phyloP scores from a whole-genome alignment of 148 eudicot genomes.

The Amaranthus hypochondriacus region DNA sequence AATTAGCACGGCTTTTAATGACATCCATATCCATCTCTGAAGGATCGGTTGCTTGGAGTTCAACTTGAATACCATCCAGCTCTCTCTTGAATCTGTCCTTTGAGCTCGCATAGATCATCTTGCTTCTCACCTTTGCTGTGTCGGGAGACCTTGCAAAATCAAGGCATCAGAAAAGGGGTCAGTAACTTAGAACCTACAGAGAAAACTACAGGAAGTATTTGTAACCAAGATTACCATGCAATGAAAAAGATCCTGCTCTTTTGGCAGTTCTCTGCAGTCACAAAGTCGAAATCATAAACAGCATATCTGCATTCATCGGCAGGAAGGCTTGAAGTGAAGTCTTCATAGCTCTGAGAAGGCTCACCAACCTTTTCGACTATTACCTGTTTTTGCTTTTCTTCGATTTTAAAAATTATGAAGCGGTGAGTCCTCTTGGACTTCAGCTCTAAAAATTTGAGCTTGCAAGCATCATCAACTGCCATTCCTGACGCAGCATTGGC shows the following conservation, averaged over 20 bases:
- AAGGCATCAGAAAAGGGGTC: too few relatives aligned
- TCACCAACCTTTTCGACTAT: constrained; percentile 79
- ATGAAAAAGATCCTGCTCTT: constrained; percentile 87
- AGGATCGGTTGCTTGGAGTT: constrained; percentile 87
- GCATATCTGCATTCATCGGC: constrained; percentile 78
- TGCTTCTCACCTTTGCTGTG: constrained; percentile 69
- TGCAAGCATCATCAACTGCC: constrained; percentile 86
- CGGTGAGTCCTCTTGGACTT: constrained; percentile 74
- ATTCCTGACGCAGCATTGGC: constrained; percentile 82
- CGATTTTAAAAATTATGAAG: constrained; percentile 70
- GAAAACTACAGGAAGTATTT: neutral
- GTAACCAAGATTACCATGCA: constrained; percentile 53
- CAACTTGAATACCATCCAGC: constrained; percentile 60
- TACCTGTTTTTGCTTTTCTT: constrained; percentile 72
- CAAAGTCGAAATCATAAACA: constrained; percentile 70
- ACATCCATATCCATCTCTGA: constrained; percentile 83
- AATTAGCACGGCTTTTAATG: constrained; percentile 58
- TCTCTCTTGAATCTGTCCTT: too few relatives aligned
- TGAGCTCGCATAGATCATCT: constrained; percentile 58
- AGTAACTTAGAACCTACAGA: neutral
- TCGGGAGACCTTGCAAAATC: constrained; percentile 58
- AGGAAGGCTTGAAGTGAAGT: constrained; percentile 63
- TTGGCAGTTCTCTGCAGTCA: constrained; percentile 68
- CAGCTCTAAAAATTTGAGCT: constrained; percentile 75
- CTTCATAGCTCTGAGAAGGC: constrained; percentile 63